Evolutionary conservation across 2,329 filamentous ascomycete species (phyloP).

Genomic region (Monilinia vaccinii-corymbosi): DNA sequence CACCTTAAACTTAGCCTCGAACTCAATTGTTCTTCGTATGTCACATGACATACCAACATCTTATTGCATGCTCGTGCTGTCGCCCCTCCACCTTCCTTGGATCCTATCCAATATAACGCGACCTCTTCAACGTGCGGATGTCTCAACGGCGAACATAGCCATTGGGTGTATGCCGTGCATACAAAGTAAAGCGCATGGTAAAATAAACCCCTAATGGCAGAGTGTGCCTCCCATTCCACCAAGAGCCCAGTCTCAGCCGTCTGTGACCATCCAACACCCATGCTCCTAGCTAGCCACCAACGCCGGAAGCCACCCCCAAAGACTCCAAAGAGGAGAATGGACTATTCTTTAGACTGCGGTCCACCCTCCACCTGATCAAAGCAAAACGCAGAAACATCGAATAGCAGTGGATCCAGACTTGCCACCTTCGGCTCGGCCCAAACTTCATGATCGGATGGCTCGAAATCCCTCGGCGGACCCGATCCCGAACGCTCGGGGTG

Average conservation of each 20-base stretch:
- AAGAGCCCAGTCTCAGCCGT: neutral
- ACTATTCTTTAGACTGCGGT: neutral
- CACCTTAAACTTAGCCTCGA: too few species aligned
- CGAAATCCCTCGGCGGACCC: slow-evolving; percentile 6
- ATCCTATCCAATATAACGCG: neutral
- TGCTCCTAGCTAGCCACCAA: neutral
- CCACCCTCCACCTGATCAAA: slow-evolving; percentile 24
- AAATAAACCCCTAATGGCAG: neutral
- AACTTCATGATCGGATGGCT: slow-evolving; percentile 11
- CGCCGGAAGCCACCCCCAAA: slow-evolving; percentile 1
- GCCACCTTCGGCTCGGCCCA: slow-evolving; percentile 23
- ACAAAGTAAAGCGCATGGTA: neutral
- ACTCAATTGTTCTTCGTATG: too few species aligned
- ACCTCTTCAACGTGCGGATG: neutral
- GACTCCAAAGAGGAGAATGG: neutral
- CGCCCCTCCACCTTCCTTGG: neutral
- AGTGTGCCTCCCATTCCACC: neutral
- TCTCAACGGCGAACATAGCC: neutral
- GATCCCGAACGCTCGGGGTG: slow-evolving; percentile 5
- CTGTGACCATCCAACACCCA: neutral
- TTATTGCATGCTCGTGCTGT: neutral
- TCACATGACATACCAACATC: too few species aligned
- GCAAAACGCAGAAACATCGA: slow-evolving; percentile 29
- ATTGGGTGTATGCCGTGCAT: slow-evolving; percentile 3
- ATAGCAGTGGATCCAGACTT: slow-evolving; percentile 25